phyloP scores from a whole-genome alignment of 225 moss, liverwort and hornwort genomes.

The Polytrichum formosum region DNA sequence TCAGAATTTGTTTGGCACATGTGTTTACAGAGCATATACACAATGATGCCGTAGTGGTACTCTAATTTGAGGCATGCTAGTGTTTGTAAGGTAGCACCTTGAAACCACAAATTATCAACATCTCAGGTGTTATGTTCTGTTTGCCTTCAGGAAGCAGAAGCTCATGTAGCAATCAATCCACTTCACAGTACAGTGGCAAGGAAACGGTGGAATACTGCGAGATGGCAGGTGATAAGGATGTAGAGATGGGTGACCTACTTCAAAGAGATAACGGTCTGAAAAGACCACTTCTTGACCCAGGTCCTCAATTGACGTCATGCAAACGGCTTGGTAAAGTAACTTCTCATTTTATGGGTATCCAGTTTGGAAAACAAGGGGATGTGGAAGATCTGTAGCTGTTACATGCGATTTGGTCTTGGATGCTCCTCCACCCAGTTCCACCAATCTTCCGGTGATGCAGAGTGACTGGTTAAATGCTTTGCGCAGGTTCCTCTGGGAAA shows the following conservation, averaged over 20 bases:
- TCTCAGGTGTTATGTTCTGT: slow-evolving; percentile 12
- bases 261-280: slow-evolving; percentile 35
- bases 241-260: slow-evolving; percentile 14
- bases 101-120: neutral
- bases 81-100: neutral
- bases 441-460: slow-evolving; percentile 29
- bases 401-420: too few relatives aligned
- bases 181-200: slow-evolving; percentile 40
- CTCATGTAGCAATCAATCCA: slow-evolving; percentile 16
- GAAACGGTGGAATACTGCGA: slow-evolving; percentile 21
- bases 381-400: slow-evolving; percentile 58
- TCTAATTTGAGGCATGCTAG: neutral
- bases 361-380: slow-evolving; percentile 22
- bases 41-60: neutral
- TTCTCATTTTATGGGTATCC: slow-evolving; percentile 27
- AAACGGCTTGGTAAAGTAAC: slow-evolving; percentile 86
- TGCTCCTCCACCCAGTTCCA: too few relatives aligned
- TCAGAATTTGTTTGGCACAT: neutral
- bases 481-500: slow-evolving; percentile 34
- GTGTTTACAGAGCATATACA: neutral
- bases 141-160: slow-evolving; percentile 23
- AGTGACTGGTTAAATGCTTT: slow-evolving; percentile 35
- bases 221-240: slow-evolving; percentile 20
- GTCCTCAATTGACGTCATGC: slow-evolving; percentile 41
- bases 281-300: slow-evolving; percentile 46